Base-by-base conservation (phyloP, 306 rosid genomes). In the Morella rubra region DNA sequence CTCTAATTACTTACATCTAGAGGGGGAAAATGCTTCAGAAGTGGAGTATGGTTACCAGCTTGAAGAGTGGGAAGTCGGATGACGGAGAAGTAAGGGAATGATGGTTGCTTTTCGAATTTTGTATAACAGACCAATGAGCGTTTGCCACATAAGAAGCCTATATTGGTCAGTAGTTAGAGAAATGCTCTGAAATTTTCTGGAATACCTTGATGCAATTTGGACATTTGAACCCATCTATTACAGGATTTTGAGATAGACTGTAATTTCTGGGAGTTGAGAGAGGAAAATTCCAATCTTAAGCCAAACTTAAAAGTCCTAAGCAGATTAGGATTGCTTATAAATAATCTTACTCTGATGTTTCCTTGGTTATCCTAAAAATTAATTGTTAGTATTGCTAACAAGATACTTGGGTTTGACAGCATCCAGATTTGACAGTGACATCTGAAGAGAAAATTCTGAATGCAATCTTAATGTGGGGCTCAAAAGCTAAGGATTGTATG, bases 381-480 rank as follows among this genome's bases (percentile, higher is more conserved):
- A 76, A 44, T 60, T 80, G 71, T 22, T 44, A 56, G 61, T 76
- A 71, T 47, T 4, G 5, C 62, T 55, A 50, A 65, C 24, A n/a
- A 44, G 77, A 60, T 71, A 44, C 73, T 79, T 81, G 81, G 58
- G 54, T 78, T 73, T 84, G 87, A 90, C 96, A 95, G 97, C 96
- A 91, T 87, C 96, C 96, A 8, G 96, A 95, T 84, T 86, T 95
- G 91, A 86, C 97, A 1, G 96, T 92, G 66, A 95, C 98, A 61
- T 92, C 93, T 22, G 98, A 95, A 89, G 98, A 95, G 84, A 92
- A 89, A 81, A 93, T 95, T 77, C 89, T 95, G 42, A 86, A 92
- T 83, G 96, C 97, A 76, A 89, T 95, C 84, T 81, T 90, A 67
- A 83, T 88, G 87, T 94, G 89, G 89, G 97, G 96, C 78, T 80